phyloP scores from a whole-genome alignment of 163 green algal species.

The Coccomyxa subellipsoidea region DNA sequence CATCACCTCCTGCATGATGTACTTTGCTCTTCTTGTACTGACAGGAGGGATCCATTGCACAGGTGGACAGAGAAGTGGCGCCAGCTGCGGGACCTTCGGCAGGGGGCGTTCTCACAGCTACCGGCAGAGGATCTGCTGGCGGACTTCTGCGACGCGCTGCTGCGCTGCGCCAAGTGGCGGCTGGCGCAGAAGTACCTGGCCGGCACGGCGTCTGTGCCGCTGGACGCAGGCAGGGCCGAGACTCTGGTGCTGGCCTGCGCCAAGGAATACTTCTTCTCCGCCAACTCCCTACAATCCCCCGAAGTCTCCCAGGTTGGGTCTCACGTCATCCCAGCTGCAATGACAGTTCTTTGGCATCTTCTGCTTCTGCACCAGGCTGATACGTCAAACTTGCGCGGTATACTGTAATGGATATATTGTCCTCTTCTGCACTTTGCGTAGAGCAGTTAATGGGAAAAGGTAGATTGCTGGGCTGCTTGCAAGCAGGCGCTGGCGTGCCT shows the following conservation, averaged over 20 bases:
- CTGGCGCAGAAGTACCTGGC: slow-evolving; percentile 23
- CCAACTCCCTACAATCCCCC: not conserved
- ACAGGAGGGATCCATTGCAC: not conserved
- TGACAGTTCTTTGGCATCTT: too few species aligned
- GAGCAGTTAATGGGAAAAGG: too few species aligned
- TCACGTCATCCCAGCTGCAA: too few species aligned
- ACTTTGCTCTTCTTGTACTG: not conserved
- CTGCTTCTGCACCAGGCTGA: too few species aligned
- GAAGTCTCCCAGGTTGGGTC: slow-evolving; percentile 4
- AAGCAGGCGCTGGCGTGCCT: slow-evolving; percentile 15
- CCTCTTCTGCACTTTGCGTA: too few species aligned
- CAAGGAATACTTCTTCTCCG: slow-evolving; percentile 24
- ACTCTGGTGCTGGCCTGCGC: slow-evolving; percentile 30
- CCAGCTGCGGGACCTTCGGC: slow-evolving; percentile 21
- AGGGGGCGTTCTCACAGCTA: slow-evolving; percentile 14
- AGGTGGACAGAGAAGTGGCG: slow-evolving; percentile 38
- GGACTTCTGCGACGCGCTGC: slow-evolving; percentile 27
- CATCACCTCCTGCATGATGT: not conserved
- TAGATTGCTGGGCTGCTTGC: not conserved
- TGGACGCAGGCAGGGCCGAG: slow-evolving; percentile 21
- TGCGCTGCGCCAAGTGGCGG: slow-evolving; percentile 29
- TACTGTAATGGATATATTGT: too few species aligned
- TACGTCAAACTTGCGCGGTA: too few species aligned
- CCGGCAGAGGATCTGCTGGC: slow-evolving; percentile 12
- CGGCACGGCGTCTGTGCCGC: not conserved